These are phyloP conservation scores for Penicillium crustosum DNA, from an alignment of 2,329 filamentous ascomycete species.

Conservation along the genomic window DNA sequence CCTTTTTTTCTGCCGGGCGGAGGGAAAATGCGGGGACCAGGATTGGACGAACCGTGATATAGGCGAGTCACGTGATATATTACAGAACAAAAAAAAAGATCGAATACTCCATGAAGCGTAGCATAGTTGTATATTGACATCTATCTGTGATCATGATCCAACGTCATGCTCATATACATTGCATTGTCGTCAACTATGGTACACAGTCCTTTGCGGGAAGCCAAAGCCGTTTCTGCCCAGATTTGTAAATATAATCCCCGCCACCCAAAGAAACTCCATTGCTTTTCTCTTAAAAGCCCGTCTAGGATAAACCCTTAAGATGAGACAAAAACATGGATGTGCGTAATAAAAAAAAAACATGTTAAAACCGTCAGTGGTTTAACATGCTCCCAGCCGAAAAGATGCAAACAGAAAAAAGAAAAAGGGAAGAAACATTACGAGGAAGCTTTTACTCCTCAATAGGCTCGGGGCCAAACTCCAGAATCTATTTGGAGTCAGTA, in stretches of 20 bases:
- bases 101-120: neutral
- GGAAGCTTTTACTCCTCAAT: conserved; percentile 9
- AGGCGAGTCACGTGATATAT: conserved; percentile 16
- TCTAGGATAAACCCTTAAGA: conserved; percentile 20
- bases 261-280: conserved; percentile 37
- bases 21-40: conserved; percentile 18
- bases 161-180: conserved; percentile 18
- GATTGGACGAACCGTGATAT: conserved; percentile 22
- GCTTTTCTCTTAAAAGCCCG: conserved; percentile 30
- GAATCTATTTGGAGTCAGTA: conserved; percentile 26
- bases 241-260: conserved; percentile 16
- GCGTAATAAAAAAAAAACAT: conserved; percentile 14
- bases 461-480: conserved; percentile 31
- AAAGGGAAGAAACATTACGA: neutral
- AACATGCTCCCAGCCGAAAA: conserved; percentile 21
- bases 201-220: conserved; percentile 20
- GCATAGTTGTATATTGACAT: neutral
- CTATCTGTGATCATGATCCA: neutral
- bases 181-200: conserved; percentile 24
- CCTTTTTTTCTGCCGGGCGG: conserved; percentile 30
- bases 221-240: conserved; percentile 17
- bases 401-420: conserved; percentile 18
- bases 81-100: neutral
- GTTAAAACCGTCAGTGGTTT: conserved; percentile 12
- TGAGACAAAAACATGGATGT: conserved; percentile 21